Base-by-base conservation (phyloP, 768 basidiomycete species). In the Leccinum ochraceum region DNA sequence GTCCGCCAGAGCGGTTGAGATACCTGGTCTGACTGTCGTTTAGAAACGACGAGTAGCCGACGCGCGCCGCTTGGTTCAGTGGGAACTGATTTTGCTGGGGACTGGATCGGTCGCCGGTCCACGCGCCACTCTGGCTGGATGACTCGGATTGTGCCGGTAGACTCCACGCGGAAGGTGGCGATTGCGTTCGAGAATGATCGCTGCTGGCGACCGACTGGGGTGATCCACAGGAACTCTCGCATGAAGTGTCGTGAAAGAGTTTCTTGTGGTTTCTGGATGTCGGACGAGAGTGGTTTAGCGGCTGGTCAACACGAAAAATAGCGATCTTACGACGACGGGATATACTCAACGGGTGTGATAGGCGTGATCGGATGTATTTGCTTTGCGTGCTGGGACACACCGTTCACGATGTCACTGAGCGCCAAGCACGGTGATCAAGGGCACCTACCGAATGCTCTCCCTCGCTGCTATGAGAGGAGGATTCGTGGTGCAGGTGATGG, bases 41-140 rank as follows among this genome's bases (percentile, higher is more conserved):
- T 39, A 87, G 75, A 57, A 87, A 79, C 49, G 86, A 86, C 17
- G 86, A 80, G 44, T 83, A 80, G 67, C 82, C 83, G 53, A 86
- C 81, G 48, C 84, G 80, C 60, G 83, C 81, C 20, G 44, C 0
- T 63, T 81, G 79, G 63, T 71, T 72, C 60, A 77, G 75, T 58
- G 70, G 62, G 67, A 76, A 64, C 56, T 76, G 77, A 60, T 69
- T 65, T 54, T 77, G 67, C 39, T 74, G 69, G 49, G 80, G 68
- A 46, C 74, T 75, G 39, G 81, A 68, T 57, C 73, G 67, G 59
- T 64, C 69, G 48, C 59, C 20, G 50, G 60, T 66, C 73, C 73
- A 74, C 53, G 64, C 63, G 14, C 65, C 63, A 57, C 56, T 63
- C 59, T 73, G 72, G 22, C 60, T 44, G 26, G 73, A 70, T 28